These are phyloP conservation scores for Boletellus ananas DNA, from an alignment of 768 basidiomycete genomes.

Conservation along the genomic window DNA sequence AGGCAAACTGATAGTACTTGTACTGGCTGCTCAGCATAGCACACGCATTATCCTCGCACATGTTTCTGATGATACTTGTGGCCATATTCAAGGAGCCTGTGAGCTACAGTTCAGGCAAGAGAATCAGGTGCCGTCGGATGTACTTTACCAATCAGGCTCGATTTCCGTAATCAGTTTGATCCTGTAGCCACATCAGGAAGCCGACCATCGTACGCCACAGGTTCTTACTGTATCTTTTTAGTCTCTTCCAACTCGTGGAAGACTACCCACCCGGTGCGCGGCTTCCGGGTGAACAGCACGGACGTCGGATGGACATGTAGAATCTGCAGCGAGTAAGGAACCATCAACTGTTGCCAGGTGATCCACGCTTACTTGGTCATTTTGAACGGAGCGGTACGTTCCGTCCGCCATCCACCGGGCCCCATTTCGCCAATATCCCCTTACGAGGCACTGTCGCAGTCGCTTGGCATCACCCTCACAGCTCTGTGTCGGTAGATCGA, in stretches of 20 bases:
- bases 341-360: neutral
- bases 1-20: no score
- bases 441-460: constrained; percentile 83
- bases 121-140: neutral
- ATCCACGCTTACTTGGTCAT: constrained; percentile 60
- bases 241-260: constrained; percentile 97
- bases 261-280: constrained; percentile 88
- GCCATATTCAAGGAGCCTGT: constrained; percentile 48
- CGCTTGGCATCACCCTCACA: constrained; percentile 86
- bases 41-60: neutral
- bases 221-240: constrained; percentile 80
- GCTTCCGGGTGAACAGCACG: constrained; percentile 89
- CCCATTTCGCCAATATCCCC: constrained; percentile 92
- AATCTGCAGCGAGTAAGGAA: constrained; percentile 42
- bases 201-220: neutral
- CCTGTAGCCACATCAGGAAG: constrained; percentile 39
- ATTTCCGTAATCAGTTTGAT: constrained; percentile 93
- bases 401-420: constrained; percentile 91
- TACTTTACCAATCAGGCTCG: constrained; percentile 82
- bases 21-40: neutral
- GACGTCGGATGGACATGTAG: constrained; percentile 92
- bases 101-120: constrained; percentile 3
- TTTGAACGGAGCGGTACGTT: constrained; percentile 85
- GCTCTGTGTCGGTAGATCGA: constrained; percentile 75
- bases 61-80: constrained; percentile 42